A percentile compares a stretch with the other conserved stretches of the same genome.
phyloP scores from a whole-genome alignment of 805 yeast species.

The Osmozyma mogii region DNA sequence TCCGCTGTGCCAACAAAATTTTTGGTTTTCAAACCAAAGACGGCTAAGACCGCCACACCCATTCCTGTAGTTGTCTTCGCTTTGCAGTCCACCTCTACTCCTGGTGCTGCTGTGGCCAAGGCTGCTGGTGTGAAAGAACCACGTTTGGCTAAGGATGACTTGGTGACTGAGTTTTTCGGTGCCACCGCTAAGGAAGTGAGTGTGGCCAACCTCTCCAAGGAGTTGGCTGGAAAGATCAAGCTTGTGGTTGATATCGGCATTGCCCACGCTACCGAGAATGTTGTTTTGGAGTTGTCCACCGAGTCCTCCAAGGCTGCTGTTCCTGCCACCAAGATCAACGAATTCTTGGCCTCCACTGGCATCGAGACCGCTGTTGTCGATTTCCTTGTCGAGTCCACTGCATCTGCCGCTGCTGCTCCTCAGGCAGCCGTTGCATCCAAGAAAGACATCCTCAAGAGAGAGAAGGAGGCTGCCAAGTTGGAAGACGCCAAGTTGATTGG shows the following conservation, averaged over 20 bases:
- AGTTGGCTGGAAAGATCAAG: constrained; percentile 48
- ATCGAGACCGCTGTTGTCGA: constrained; percentile 50
- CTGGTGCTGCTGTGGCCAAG: constrained; percentile 55
- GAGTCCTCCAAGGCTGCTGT: constrained; percentile 45
- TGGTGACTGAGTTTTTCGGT: constrained; percentile 57
- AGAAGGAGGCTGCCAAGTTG: constrained; percentile 44
- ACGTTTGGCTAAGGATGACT: constrained; percentile 77
- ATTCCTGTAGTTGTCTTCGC: constrained; percentile 80
- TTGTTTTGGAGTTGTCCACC: constrained; percentile 40
- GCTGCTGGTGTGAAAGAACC: constrained; percentile 74
- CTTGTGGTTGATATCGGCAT: constrained; percentile 50
- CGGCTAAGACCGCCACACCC: constrained; percentile 72
- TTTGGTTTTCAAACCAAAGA: constrained; percentile 84
- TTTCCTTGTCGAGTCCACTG: constrained; percentile 36
- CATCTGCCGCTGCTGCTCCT: constrained; percentile 23
- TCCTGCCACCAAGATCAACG: constrained; percentile 38
- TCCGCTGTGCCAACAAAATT: constrained; percentile 57
- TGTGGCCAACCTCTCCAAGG: constrained; percentile 40
- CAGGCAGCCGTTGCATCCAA: constrained; percentile 12
- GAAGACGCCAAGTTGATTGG: constrained; percentile 91
- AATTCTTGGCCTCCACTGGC: constrained; percentile 41
- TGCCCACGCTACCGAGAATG: constrained; percentile 25
- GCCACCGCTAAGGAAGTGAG: constrained; percentile 55
- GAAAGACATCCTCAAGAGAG: constrained; percentile 26
- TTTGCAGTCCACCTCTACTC: constrained; percentile 60